These are phyloP conservation scores for Colletotrichum chrysophilum DNA, from an alignment of 2,329 filamentous ascomycete species.

Conservation along the genomic window DNA sequence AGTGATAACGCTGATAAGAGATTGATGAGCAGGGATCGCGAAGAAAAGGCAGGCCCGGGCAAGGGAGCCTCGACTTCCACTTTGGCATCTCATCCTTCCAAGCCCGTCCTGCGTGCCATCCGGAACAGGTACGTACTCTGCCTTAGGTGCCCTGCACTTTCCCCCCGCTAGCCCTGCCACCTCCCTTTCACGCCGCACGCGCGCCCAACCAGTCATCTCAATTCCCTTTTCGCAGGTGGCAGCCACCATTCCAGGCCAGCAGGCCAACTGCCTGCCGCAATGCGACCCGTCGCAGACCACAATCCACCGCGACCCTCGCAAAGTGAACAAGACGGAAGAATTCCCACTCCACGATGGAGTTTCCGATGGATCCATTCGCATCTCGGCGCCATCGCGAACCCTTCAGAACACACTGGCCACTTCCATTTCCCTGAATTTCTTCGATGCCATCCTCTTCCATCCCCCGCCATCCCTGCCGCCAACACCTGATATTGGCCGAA, in stretches of 20 bases:
- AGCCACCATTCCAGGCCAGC: neutral
- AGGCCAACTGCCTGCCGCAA: neutral
- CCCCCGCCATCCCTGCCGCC: neutral
- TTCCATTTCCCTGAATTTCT: neutral
- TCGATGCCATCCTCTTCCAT: neutral
- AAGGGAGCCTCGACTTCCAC: neutral
- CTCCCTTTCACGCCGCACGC: neutral
- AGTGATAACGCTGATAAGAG: constrained; percentile 7
- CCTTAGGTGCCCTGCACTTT: neutral
- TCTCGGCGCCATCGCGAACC: neutral
- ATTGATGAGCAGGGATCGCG: neutral
- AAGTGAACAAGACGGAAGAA: neutral
- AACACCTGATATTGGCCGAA: neutral
- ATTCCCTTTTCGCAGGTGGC: neutral
- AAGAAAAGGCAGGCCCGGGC: neutral
- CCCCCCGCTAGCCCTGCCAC: neutral
- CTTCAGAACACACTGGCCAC: neutral
- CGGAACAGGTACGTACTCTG: neutral
- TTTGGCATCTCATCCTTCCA: neutral
- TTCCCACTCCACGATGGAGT: neutral
- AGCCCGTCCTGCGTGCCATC: neutral
- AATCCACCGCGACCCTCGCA: neutral
- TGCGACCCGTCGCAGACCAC: neutral
- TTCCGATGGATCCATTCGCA: neutral
- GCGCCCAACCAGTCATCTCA: neutral